Conservation (phyloP, 257 asterid species). For the Galeopsis tetrahit region DNA sequence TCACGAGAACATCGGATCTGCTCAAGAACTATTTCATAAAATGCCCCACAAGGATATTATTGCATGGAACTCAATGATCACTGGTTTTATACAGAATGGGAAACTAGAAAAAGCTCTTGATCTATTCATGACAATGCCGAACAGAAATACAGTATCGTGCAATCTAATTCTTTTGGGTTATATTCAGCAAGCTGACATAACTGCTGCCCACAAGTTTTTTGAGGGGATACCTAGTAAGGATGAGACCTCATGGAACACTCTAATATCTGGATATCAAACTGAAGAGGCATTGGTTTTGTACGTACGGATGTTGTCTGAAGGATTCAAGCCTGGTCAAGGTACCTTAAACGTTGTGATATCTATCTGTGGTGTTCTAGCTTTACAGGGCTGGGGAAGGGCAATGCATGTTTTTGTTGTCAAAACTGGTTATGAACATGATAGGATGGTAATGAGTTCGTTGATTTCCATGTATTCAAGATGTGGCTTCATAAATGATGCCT, state of each 20-base stretch:
- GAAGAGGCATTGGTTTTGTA: slow-evolving; percentile 56
- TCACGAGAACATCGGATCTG: slow-evolving; percentile 45
- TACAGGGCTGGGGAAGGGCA: slow-evolving; percentile 51
- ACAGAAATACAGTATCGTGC: slow-evolving; percentile 63
- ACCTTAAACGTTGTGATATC: slow-evolving; percentile 56
- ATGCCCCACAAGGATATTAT: slow-evolving; percentile 65
- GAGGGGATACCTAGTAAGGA: slow-evolving; percentile 61
- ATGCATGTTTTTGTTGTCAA: slow-evolving; percentile 51
- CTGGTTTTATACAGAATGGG: slow-evolving; percentile 54
- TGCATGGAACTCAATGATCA: slow-evolving; percentile 78
- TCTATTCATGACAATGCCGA: slow-evolving; percentile 56
- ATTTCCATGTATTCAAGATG: slow-evolving; percentile 71
- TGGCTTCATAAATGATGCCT: slow-evolving; percentile 59
- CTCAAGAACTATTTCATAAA: slow-evolving; percentile 52
- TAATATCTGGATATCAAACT: slow-evolving; percentile 54
- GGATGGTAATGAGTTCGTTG: slow-evolving; percentile 49
- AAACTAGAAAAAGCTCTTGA: slow-evolving; percentile 52
- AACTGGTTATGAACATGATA: slow-evolving; percentile 52
- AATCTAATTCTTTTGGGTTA: slow-evolving; percentile 63
- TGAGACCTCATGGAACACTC: slow-evolving; percentile 64
- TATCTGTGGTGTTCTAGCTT: slow-evolving; percentile 49
- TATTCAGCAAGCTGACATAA: slow-evolving; percentile 52
- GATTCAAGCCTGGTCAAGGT: slow-evolving; percentile 53
- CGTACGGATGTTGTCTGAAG: slow-evolving; percentile 46
- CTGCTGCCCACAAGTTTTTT: slow-evolving; percentile 49